phyloP scores from a whole-genome alignment of 805 yeast genomes.

The Candida caryicola region DNA sequence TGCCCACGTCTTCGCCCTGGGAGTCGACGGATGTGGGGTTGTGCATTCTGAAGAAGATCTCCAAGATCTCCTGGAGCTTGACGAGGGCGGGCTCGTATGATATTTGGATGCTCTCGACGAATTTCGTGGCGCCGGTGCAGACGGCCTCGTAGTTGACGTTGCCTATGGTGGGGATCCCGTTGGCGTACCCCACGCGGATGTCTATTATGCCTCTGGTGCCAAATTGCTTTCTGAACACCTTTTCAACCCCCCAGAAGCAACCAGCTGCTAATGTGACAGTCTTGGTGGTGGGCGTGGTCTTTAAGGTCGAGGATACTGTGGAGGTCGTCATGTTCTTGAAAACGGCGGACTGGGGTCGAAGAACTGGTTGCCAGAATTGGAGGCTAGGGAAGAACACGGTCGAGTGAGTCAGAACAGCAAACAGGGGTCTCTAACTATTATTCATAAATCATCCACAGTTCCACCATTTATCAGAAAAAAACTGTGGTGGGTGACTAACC shows the following conservation, averaged over 20 bases:
- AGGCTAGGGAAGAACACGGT: no score
- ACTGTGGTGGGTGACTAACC: not conserved
- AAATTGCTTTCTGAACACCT: conserved; percentile 70
- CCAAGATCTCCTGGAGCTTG: conserved; percentile 59
- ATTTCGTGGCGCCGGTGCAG: conserved; percentile 70
- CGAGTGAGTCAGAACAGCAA: no score
- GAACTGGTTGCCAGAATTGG: no score
- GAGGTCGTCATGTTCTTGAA: conserved; percentile 8
- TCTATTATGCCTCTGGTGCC: conserved; percentile 64
- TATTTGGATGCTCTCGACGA: conserved; percentile 82
- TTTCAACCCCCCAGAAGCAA: conserved; percentile 90
- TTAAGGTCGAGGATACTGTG: conserved; percentile 32
- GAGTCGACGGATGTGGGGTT: conserved; percentile 84
- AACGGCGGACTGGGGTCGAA: no score
- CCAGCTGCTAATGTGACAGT: conserved; percentile 51
- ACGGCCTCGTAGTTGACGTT: conserved; percentile 59
- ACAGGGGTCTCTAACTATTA: no score
- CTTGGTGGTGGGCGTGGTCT: conserved; percentile 32
- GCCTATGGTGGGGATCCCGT: conserved; percentile 59
- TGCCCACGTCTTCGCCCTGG: conserved; percentile 88
- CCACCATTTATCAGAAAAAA: not conserved
- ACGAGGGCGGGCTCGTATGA: conserved; percentile 73
- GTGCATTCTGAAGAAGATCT: conserved; percentile 86
- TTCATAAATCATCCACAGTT: not conserved
- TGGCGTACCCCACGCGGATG: conserved; percentile 86